phyloP scores from a whole-genome alignment of 2,329 filamentous ascomycete genomes.

The Ophiocordyceps robertsii region DNA sequence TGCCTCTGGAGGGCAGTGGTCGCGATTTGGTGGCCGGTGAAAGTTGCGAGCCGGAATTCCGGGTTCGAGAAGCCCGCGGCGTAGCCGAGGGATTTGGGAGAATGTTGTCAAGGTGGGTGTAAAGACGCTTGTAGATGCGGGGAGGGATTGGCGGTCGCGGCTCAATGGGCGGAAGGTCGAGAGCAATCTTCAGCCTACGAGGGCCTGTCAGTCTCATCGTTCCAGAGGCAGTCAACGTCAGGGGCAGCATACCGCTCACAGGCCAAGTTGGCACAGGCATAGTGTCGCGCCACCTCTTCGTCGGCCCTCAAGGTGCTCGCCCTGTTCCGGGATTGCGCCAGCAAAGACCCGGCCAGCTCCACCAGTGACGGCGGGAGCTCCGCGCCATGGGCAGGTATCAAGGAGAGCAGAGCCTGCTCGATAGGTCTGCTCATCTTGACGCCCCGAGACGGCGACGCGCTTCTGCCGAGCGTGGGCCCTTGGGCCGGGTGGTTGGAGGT shows the following conservation, averaged over 20 bases:
- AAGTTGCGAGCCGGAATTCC: slow-evolving; percentile 21
- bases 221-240: neutral
- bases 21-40: slow-evolving; percentile 15
- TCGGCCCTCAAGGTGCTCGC: slow-evolving; percentile 69
- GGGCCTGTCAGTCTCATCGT: neutral
- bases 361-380: slow-evolving; percentile 56
- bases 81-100: slow-evolving; percentile 34
- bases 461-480: no score
- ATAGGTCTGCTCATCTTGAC: slow-evolving; percentile 52
- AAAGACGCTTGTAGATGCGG: slow-evolving; percentile 71
- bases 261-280: slow-evolving; percentile 78
- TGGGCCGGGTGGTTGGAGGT: no score
- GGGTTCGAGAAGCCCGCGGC: slow-evolving; percentile 14
- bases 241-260: slow-evolving; percentile 54
- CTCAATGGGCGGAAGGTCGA: slow-evolving; percentile 66
- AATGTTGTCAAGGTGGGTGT: slow-evolving; percentile 63
- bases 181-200: slow-evolving; percentile 54
- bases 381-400: slow-evolving; percentile 60
- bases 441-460: neutral
- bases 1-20: slow-evolving; percentile 24
- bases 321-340: slow-evolving; percentile 67
- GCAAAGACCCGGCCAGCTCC: slow-evolving; percentile 56
- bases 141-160: slow-evolving; percentile 67
- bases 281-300: slow-evolving; percentile 75
- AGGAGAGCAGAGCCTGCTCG: slow-evolving; percentile 57